phyloP scores from a whole-genome alignment of 2,329 filamentous ascomycete genomes.

The Pestalotiopsis sp. region DNA sequence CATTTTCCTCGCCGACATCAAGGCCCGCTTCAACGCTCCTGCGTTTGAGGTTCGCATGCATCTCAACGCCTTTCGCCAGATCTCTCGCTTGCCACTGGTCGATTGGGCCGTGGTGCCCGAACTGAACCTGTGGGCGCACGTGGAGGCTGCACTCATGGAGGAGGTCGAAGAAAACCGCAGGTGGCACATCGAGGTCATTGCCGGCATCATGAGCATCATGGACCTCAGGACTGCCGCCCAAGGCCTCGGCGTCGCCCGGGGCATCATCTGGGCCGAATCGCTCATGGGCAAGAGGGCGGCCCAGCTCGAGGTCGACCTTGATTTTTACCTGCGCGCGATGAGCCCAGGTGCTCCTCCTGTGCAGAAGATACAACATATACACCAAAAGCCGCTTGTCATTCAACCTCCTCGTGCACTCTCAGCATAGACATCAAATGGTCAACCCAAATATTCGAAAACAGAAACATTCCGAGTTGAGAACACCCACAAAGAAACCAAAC shows the following conservation, averaged over 20 bases:
- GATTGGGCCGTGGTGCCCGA: constrained; percentile 29
- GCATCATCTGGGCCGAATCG: constrained; percentile 29
- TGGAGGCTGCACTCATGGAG: constrained; percentile 27
- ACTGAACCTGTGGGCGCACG: constrained; percentile 31
- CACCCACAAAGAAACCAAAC: too few relatives aligned
- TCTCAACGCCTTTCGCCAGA: constrained; percentile 29
- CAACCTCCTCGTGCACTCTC: too few relatives aligned
- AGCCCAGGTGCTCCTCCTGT: too few relatives aligned
- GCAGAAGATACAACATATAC: too few relatives aligned
- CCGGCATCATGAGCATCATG: constrained; percentile 26
- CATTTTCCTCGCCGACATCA: constrained; percentile 28
- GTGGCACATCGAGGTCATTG: constrained; percentile 28
- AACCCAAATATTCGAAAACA: too few relatives aligned
- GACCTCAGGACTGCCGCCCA: constrained; percentile 20
- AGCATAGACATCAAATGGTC: too few relatives aligned
- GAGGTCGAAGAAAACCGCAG: constrained; percentile 21
- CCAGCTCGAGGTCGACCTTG: constrained; percentile 24
- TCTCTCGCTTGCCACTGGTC: constrained; percentile 27
- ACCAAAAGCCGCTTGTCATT: too few relatives aligned
- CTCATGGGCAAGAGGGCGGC: constrained; percentile 24
- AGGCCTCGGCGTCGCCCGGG: constrained; percentile 24
- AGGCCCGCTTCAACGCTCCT: constrained; percentile 23
- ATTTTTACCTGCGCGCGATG: constrained; percentile 1
- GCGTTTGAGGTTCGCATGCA: constrained; percentile 24
- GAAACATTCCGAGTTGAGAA: too few relatives aligned